Base-by-base conservation (phyloP, 2,329 filamentous ascomycete genomes). In the Penicillium glabrum region DNA sequence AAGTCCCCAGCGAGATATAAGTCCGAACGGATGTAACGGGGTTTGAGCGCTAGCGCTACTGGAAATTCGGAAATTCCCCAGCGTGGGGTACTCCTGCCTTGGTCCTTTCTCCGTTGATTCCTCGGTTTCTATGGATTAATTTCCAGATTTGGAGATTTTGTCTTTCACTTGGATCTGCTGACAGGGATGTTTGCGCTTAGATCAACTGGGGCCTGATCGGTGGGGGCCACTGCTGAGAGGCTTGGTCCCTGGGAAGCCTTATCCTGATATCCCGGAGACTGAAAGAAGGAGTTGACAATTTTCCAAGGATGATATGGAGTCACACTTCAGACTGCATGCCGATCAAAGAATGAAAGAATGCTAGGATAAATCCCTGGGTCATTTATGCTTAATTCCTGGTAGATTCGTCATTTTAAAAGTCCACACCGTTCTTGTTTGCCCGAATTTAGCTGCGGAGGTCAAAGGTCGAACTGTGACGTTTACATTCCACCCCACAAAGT, bases 1-100 rank as follows among this genome's bases (percentile, higher is more conserved):
- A 26, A 26, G 35, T 46, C 47, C 45, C 57, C 58, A 33, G 43
- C n/a, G n/a, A 50, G 45, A 51, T 49, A 41, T 21, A 31, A 45
- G 51, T 23, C 51, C 58, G 59, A 56, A 48, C 67, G 69, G 69
- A 70, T 67, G 69, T 69, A 70, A 67, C 69, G 68, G 69, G 51
- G 51, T 39, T 39, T 39, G 41, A 39, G 37, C 35, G n/a, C 35
- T 39, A 39, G 35, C 16, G 35, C 35, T 19, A 37, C 8, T n/a
- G 35, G 35, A 39, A 19, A 39, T 39, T 39, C 16, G n/a, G 31
- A 33, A 54, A 35, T 35, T 29, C 10, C 45, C 45, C 16, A 35
- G 29, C 16, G n/a, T 27, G 44, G 14, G 44, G 44, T 16, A 46
- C 2, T n/a, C 14, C 23, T 8, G 9, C 14, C 14, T n/a, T 27